A percentile compares a stretch with the other conserved stretches of the same genome.
These are phyloP conservation scores for Abrus precatorius DNA, from an alignment of 306 rosid species.

Conservation along the genomic window DNA sequence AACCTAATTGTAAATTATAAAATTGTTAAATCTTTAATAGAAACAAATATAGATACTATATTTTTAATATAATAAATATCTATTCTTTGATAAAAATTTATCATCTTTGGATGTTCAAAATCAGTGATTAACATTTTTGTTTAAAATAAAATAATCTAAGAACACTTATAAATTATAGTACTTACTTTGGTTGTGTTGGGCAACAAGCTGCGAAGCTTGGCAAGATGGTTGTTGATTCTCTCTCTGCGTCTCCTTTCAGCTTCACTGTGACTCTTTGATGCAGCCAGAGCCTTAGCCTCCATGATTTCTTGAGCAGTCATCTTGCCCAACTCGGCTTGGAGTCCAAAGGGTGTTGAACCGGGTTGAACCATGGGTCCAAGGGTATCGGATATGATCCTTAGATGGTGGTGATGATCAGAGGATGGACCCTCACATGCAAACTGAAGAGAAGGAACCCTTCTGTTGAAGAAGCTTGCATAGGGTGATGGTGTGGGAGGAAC, in stretches of 20 bases:
- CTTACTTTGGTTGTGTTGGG: constrained; percentile 96
- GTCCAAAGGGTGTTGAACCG: constrained; percentile 75
- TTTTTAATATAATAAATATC: no score
- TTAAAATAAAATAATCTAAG: no score
- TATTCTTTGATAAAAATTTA: no score
- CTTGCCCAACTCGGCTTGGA: constrained; percentile 85
- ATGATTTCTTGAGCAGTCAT: constrained; percentile 91
- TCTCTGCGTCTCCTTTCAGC: constrained; percentile 95
- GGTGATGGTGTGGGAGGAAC: constrained; percentile 64
- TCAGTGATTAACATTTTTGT: no score
- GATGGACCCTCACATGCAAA: constrained; percentile 77
- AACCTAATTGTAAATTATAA: no score
- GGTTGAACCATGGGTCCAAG: constrained; percentile 73
- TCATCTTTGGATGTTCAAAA: no score
- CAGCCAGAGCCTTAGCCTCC: constrained; percentile 97
- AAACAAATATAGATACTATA: no score
- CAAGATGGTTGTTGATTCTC: constrained; percentile 94
- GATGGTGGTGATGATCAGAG: constrained; percentile 62
- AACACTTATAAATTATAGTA: neutral
- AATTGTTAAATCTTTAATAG: no score
- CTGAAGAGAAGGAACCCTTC: constrained; percentile 76
- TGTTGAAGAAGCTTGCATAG: constrained; percentile 64
- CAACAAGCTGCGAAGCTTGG: constrained; percentile 84
- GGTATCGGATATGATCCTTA: constrained; percentile 75
- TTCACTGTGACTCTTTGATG: constrained; percentile 91